A percentile compares a stretch with the other conserved stretches of the same genome.
Conservation (phyloP, 805 yeast genomes). For the Ogataea corticis region DNA sequence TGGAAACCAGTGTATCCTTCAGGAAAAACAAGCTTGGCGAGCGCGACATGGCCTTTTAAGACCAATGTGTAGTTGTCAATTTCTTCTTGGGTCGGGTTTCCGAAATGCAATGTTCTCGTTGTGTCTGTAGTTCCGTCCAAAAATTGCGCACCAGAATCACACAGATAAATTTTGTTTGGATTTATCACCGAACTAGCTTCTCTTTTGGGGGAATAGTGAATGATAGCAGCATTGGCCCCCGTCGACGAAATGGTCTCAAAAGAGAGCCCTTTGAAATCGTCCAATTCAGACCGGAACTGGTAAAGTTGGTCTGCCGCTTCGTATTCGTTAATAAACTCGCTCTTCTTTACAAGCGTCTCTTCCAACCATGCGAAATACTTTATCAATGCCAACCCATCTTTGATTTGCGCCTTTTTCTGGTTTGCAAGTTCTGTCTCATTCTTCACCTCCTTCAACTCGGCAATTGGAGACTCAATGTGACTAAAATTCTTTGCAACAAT, state of each 20-base stretch:
- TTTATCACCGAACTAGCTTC: conserved; percentile 47
- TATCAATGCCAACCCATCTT: conserved; percentile 58
- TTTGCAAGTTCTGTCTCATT: conserved; percentile 51
- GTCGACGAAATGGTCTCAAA: conserved; percentile 75
- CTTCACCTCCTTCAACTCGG: conserved; percentile 53
- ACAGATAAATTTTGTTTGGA: conserved; percentile 52
- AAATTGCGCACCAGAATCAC: conserved; percentile 63
- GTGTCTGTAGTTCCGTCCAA: conserved; percentile 67
- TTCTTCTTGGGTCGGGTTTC: conserved; percentile 46
- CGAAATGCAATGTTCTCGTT: conserved; percentile 60
- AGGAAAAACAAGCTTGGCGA: conserved; percentile 53
- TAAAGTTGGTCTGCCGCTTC: conserved; percentile 63
- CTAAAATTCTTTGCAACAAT: conserved; percentile 39
- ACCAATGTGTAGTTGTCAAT: conserved; percentile 54
- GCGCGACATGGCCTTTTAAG: conserved; percentile 55
- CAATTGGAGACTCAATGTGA: conserved; percentile 57
- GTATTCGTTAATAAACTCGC: conserved; percentile 58
- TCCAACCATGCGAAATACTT: conserved; percentile 61
- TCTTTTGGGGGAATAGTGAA: conserved; percentile 66
- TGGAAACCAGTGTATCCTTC: conserved; percentile 54
- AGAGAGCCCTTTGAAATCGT: conserved; percentile 61
- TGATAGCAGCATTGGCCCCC: conserved; percentile 75
- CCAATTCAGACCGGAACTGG: conserved; percentile 52
- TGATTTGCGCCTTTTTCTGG: conserved; percentile 52
- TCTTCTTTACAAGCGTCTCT: conserved; percentile 41